Evolutionary conservation across 768 basidiomycete genomes (phyloP), one percentile per base, ranked within the genome.

Genomic region (Amanita rubescens): DNA sequence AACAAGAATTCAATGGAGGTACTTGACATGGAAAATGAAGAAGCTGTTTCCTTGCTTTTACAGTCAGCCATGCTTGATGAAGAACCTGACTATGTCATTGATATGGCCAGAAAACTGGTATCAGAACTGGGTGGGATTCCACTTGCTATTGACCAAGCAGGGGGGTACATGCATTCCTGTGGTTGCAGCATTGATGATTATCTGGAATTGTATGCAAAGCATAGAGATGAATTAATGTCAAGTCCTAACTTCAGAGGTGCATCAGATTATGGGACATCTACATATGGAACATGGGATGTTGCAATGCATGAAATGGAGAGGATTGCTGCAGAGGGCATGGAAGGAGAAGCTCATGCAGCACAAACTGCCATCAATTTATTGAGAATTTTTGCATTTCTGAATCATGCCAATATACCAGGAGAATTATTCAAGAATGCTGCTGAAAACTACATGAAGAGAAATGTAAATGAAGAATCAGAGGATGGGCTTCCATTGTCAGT

Each of bases 251-350:
- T 54, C 38, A 49, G n/a, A 34, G 56, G 52, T 8, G 62, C 58
- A 15, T 57, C 58, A 17, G 20, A 33, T 6, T 62, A 62, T 58
- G 52, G 53, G 5, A 32, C 33, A 5, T 54, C 58, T 48, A 55
- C 60, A 6, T 58, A 61, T 53, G 55, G 55, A 12, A 58, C 60
- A 25, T 61, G 60, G 59, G 60, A 61, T 4, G 11, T 61, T n/a
- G 59, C 61, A 51, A 53, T 57, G 24, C 10, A 51, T 17, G 51
- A 42, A 20, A 56, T 63, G 43, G 43, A 59, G 49, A 27, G 30
- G 5, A 54, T 37, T 32, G 55, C 57, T 41, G 22, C 12, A 27
- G 14, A 30, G 12, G 8, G 17, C 11, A 15, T 47, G n/a, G n/a
- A n/a, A n/a, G n/a, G n/a, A n/a, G n/a, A n/a, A n/a, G n/a, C n/a